Base-by-base conservation (phyloP, 331 rosid genomes). In the Acacia concinna region DNA sequence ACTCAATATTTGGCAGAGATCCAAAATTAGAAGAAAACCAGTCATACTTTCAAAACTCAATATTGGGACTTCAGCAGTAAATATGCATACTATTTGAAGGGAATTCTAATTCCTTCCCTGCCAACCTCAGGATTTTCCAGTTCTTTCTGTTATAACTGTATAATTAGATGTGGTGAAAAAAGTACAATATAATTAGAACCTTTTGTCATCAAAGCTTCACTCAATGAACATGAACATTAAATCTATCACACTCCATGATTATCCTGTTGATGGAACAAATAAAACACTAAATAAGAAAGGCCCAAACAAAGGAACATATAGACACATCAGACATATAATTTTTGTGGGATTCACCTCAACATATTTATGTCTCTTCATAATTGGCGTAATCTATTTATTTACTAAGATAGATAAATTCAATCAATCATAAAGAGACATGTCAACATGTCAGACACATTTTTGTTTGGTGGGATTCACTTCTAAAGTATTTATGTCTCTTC, bases 221-320 rank as follows among this genome's bases (percentile, higher is more conserved):
- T 59, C 20, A 14, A 15, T 46, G 37, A n/a, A 76, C 46, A 32
- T 11, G 49, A 44, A 49, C 34, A 17, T 34, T 23, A 5, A 38
- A 27, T 9, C 34, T 20, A 77, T 25, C 66, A 59, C 37, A 75
- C 59, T 38, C 62, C 77, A 31, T 46, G 57, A n/a, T 40, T 74
- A 37, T 59, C 60, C 30, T 25, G 28, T 44, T 37, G 68, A 23
- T 30, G 67, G 20, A 37, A 40, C 63, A 74, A 65, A 73, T 41
- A 66, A 40, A 38, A 35, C 44, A 32, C 49, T 21, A 51, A 51
- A 60, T 17, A 70, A 43, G 17, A 67, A 34, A 57, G 47, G 37
- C 37, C 73, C n/a, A n/a, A 38, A 73, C 17, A 17, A 63, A 6
- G 43, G 0, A 13, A 65, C 4, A 35, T 35, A n/a, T 35, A 34